Evolutionary conservation across 345 rosid genomes (phyloP).

Genomic region (Atalantia buxifolia): DNA sequence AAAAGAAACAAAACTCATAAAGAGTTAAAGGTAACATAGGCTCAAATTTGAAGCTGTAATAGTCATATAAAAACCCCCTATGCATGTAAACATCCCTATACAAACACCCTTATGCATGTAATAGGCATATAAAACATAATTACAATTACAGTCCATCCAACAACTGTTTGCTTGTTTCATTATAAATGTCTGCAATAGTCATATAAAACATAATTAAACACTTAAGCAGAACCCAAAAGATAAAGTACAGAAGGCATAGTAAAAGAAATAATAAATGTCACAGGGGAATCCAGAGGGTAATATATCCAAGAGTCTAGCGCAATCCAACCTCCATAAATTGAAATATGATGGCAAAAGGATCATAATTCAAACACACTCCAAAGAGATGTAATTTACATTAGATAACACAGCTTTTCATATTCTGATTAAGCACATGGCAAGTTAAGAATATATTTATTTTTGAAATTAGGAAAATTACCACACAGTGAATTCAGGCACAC

Average conservation of each 20-base stretch:
- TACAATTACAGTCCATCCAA: conserved; percentile 86
- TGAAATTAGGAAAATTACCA: not conserved
- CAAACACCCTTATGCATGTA: conserved; percentile 64
- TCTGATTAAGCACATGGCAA: not conserved
- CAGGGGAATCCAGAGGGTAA: not conserved
- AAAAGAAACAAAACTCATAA: too few relatives aligned
- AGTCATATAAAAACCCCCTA: too few relatives aligned
- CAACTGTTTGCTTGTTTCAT: conserved; percentile 63
- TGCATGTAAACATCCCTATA: not conserved
- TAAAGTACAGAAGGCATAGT: too few relatives aligned
- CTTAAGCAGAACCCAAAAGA: conserved; percentile 4
- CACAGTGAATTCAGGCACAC: not conserved
- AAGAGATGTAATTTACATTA: not conserved
- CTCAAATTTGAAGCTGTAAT: conserved; percentile 65
- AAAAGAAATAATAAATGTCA: too few relatives aligned
- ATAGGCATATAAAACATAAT: not conserved
- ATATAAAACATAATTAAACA: conserved; percentile 8
- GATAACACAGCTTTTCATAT: not conserved
- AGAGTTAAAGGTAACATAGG: not conserved
- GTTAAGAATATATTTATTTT: not conserved
- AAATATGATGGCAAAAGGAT: not conserved
- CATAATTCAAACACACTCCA: not conserved
- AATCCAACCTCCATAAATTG: not conserved
- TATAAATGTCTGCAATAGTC: conserved; percentile 40
- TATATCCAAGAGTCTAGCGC: not conserved